Evolutionary conservation across 345 rosid genomes (phyloP), one percentile per base, ranked within the genome.

Genomic region (Boechera stricta): DNA sequence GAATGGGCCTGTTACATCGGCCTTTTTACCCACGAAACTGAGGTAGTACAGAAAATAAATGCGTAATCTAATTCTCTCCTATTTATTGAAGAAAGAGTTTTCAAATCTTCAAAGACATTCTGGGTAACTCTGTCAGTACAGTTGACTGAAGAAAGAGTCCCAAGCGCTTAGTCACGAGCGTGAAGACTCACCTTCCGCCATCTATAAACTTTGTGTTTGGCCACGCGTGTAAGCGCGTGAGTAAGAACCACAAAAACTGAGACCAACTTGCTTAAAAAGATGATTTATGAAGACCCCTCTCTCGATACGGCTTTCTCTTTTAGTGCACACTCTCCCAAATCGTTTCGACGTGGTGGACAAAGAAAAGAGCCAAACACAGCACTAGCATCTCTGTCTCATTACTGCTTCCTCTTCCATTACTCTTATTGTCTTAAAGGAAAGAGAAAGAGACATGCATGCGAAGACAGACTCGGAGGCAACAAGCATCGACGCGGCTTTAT

Each of bases 381-480:
- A 10, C 29, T 42, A 65, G 13, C 15, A 8, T 28, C 79, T 58
- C 79, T 75, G 79, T 67, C 67, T 49, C 9, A 67, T 75, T 59
- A 44, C 53, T 47, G 18, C 69, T 15, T 26, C 33, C 54, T 16
- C 44, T 62, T 11, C 55, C 62, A 41, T 73, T 41, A 39, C 28
- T 58, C 42, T 44, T 21, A 21, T 21, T 32, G 42, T 72, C 52
- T 11, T 18, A 5, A 59, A 28, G 26, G 6, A 24, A 33, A 7
- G 12, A 39, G 18, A 55, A 11, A 61, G 61, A 65, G 57, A 33
- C 74, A 91, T 94, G 92, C 98, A 94, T 82, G 85, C 96, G 7
- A 92, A 94, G 81, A 90, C 97, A 0, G 98, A 94, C 82, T 94
- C 98, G 3, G 98, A 94, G 11, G 93, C 85, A 18, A 90, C 98